Conservation (phyloP, 371 early-diverging fungal species). For the Rhizopus arrhizus region DNA sequence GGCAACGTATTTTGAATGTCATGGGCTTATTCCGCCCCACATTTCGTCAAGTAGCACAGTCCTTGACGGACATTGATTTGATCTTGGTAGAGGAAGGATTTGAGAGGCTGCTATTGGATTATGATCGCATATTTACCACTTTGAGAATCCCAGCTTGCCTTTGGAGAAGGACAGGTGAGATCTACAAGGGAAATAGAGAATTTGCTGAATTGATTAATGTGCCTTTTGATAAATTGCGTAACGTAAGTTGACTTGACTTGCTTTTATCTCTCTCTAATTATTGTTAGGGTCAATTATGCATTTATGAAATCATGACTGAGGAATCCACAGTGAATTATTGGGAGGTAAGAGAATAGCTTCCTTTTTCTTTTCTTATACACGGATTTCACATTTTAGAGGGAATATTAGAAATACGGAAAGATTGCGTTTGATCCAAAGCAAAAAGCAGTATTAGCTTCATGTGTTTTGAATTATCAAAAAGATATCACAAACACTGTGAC, state of each 20-base stretch:
- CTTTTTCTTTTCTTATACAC: not conserved
- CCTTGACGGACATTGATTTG: constrained; percentile 89
- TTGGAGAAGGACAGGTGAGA: constrained; percentile 95
- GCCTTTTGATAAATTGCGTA: constrained; percentile 74
- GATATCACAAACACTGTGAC: constrained; percentile 17
- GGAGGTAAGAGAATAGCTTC: constrained; percentile 56
- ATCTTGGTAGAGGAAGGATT: constrained; percentile 91
- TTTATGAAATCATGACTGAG: constrained; percentile 90
- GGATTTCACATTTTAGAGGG: too few species aligned
- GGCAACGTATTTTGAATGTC: constrained; percentile 81
- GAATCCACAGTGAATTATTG: constrained; percentile 83
- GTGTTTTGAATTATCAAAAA: constrained; percentile 49
- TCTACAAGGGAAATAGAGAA: constrained; percentile 92
- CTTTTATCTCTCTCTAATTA: too few species aligned
- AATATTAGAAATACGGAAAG: constrained; percentile 79
- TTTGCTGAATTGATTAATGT: constrained; percentile 88
- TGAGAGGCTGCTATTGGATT: constrained; percentile 77
- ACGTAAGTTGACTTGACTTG: constrained; percentile 43
- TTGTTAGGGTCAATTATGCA: constrained; percentile 64
- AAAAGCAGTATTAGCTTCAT: constrained; percentile 88
- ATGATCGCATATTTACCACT: constrained; percentile 77
- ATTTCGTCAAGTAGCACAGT: constrained; percentile 84
- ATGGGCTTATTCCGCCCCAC: constrained; percentile 85
- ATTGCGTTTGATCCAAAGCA: constrained; percentile 91
- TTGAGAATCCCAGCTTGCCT: constrained; percentile 93